Evolutionary conservation across 352 stramenopile species (phyloP).

Genomic region (Albugo candida): DNA sequence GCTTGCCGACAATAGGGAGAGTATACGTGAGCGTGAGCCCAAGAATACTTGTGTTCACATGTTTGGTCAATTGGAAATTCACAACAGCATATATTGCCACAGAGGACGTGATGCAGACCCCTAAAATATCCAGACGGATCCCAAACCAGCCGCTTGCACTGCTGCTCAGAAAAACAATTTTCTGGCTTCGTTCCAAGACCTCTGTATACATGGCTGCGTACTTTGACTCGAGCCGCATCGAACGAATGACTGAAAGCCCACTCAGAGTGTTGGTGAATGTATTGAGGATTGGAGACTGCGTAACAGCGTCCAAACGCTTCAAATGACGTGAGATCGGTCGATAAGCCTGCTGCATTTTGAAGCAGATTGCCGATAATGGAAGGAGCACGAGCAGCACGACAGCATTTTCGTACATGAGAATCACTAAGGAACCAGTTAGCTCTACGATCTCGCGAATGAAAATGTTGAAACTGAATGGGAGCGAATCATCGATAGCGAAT

Average conservation of each 20-base stretch:
- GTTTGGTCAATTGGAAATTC: constrained; percentile 30
- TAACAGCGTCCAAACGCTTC: constrained; percentile 40
- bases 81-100: constrained; percentile 58
- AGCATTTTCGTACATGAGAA: constrained; percentile 65
- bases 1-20: constrained; percentile 68
- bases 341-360: constrained; percentile 36
- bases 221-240: constrained; percentile 18
- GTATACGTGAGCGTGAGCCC: constrained; percentile 84
- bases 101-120: constrained; percentile 64
- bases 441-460: constrained; percentile 68
- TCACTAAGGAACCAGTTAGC: constrained; percentile 40
- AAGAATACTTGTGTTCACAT: constrained; percentile 46
- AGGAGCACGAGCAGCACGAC: constrained; percentile 55
- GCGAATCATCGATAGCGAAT: constrained; percentile 67
- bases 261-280: constrained; percentile 61
- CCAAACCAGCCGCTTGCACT: constrained; percentile 71
- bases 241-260: constrained; percentile 44
- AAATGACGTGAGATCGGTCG: constrained; percentile 55
- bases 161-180: constrained; percentile 47
- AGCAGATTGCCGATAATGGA: constrained; percentile 47
- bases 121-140: constrained; percentile 65
- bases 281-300: constrained; percentile 48
- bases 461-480: constrained; percentile 80
- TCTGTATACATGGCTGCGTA: constrained; percentile 23
- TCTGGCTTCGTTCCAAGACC: constrained; percentile 43